phyloP scores from a whole-genome alignment of 768 basidiomycete species.

The Terana coerulea region DNA sequence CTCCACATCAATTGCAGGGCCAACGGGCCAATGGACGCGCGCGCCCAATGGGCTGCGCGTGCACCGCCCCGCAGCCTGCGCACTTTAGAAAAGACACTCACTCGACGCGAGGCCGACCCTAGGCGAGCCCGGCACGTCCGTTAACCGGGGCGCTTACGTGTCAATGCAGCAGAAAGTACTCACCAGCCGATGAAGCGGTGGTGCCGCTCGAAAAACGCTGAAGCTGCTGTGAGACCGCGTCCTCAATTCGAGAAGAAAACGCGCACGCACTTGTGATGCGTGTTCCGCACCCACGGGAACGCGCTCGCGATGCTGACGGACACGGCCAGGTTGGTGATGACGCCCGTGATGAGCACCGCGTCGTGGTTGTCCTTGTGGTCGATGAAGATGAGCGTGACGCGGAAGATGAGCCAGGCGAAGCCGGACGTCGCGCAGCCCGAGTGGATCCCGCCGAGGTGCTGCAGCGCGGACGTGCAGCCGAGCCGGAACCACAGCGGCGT shows the following conservation, averaged over 20 bases:
- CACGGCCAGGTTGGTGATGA: slow-evolving; percentile 37
- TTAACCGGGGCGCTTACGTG: slow-evolving; percentile 12
- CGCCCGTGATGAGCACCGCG: slow-evolving; percentile 34
- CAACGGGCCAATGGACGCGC: background rate
- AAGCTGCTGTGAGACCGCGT: slow-evolving; percentile 13
- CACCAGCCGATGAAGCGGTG: slow-evolving; percentile 43
- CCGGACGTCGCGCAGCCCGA: slow-evolving; percentile 39
- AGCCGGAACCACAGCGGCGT: slow-evolving; percentile 38
- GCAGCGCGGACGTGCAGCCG: slow-evolving; percentile 32
- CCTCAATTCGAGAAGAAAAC: background rate
- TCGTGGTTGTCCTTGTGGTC: slow-evolving; percentile 32
- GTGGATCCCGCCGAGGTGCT: slow-evolving; percentile 43
- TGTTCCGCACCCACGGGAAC: slow-evolving; percentile 41
- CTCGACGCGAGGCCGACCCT: slow-evolving; percentile 30
- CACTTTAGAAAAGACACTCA: slow-evolving; percentile 18
- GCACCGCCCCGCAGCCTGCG: background rate
- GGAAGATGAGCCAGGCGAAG: slow-evolving; percentile 33
- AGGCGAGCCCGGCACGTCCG: slow-evolving; percentile 17
- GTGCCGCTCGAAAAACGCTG: slow-evolving; percentile 39
- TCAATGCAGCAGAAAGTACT: slow-evolving; percentile 17
- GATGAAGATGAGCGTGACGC: slow-evolving; percentile 33
- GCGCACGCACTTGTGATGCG: slow-evolving; percentile 38
- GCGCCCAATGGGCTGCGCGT: too few species aligned
- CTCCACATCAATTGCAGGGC: too few species aligned
- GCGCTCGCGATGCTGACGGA: slow-evolving; percentile 34